Evolutionary conservation across 2,329 filamentous ascomycete genomes (phyloP), one percentile per base, ranked within the genome.

Genomic region (Gyromitra esculenta): DNA sequence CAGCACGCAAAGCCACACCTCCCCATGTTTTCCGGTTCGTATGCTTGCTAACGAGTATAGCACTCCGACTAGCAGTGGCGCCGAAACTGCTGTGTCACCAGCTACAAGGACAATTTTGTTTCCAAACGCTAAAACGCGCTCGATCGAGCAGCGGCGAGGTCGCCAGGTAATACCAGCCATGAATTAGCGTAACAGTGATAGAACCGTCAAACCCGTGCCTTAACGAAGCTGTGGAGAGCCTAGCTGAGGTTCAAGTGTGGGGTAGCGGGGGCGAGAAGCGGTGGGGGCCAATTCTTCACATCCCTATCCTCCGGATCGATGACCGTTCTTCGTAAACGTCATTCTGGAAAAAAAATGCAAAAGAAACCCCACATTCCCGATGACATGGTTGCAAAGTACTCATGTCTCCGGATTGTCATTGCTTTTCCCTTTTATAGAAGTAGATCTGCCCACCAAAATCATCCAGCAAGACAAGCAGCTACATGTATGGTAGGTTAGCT

Each of bases 151-250:
- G 85, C 76, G 0, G 86, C 83, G 80, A 90, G 90, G 3, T 83
- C 83, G 48, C 90, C 90, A 1, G 87, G 89, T 90, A 92, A 31
- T 91, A 79, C 86, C 87, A 31, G 18, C 18, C 18, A 21, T 21
- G 18, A 21, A 21, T 21, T 21, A 21, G 25, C 25, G 25, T 31
- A 31, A 2, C 25, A 31, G 25, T 31, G 25, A 31, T 45, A 5
- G 43, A 45, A 11, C 43, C 43, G 3, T 15, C 43, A 45, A 45
- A 11, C 43, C 43, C 11, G 43, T 5, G 91, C 89, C 78, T 87
- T 87, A 15, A 90, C 82, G 82, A 89, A 90, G 82, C 87, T 89
- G 79, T 59, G 4, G 35, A 63, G 21, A 50, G 43, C 35, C 56
- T 67, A 52, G n/a, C 25, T 31, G 31, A 50, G 1, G 15, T 18